These are phyloP conservation scores for Pichia sp. DNA, from an alignment of 1,139 yeast genomes.

Conservation along the genomic window DNA sequence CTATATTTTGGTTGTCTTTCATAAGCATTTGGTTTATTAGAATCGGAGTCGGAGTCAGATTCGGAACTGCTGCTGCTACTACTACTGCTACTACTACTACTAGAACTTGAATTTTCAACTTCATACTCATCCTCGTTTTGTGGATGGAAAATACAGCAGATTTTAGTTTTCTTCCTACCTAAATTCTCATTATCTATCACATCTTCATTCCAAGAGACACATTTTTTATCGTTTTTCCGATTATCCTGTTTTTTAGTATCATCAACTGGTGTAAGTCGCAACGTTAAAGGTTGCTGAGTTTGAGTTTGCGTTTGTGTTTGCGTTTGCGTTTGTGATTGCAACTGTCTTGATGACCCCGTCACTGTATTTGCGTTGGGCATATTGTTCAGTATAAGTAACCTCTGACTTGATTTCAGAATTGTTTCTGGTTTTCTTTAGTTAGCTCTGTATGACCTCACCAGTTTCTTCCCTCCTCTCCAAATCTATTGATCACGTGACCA, in stretches of 20 bases:
- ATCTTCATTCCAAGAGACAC: slow-evolving; percentile 77
- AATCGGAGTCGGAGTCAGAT: slow-evolving; percentile 18
- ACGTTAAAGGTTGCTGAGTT: slow-evolving; percentile 11
- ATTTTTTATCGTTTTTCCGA: slow-evolving; percentile 31
- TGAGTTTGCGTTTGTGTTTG: slow-evolving; percentile 10
- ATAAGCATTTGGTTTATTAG: slow-evolving; percentile 58
- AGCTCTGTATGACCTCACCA: too few species aligned
- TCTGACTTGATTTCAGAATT: too few species aligned
- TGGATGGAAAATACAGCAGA: slow-evolving; percentile 94
- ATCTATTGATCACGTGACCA: too few species aligned
- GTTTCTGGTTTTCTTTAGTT: too few species aligned
- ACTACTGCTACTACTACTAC: slow-evolving; percentile 8
- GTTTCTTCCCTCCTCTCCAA: too few species aligned
- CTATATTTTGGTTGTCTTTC: slow-evolving; percentile 64
- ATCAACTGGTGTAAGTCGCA: slow-evolving; percentile 2
- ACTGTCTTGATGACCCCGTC: too few species aligned
- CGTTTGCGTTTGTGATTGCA: slow-evolving; percentile 2
- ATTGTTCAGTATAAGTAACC: too few species aligned
- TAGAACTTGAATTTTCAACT: slow-evolving; percentile 27
- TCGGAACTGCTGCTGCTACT: slow-evolving; percentile 5
- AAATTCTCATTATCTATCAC: slow-evolving; percentile 84
- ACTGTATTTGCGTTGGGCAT: too few species aligned
- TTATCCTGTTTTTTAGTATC: slow-evolving; percentile 1
- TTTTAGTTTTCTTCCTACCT: slow-evolving; percentile 81
- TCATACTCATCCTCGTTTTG: slow-evolving; percentile 60